Percentiles rank a stretch among this genome's conserved stretches.
phyloP scores from a whole-genome alignment of 306 rosid species.

The Cucumis hystrix region DNA sequence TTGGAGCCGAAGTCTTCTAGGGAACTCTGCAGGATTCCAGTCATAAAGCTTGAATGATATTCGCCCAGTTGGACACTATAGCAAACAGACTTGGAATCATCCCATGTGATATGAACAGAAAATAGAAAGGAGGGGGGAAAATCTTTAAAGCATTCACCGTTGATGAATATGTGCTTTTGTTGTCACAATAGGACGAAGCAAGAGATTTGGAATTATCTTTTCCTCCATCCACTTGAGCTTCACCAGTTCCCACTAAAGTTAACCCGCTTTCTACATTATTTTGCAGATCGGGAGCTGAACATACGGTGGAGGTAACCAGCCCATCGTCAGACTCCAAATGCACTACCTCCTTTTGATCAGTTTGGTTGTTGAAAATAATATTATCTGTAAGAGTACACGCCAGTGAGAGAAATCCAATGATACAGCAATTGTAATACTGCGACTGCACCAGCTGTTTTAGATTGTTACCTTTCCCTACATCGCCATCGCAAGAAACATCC shows the following conservation, averaged over 20 bases:
- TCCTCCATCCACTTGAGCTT: conserved; percentile 40
- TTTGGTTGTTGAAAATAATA: conserved; percentile 32
- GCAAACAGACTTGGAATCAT: conserved; percentile 22
- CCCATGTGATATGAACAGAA: not conserved
- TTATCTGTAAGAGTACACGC: conserved; percentile 32
- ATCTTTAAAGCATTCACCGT: conserved; percentile 27
- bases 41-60: conserved; percentile 96
- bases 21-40: conserved; percentile 99
- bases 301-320: conserved; percentile 19
- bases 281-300: conserved; percentile 34
- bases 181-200: conserved; percentile 47
- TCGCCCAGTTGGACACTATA: conserved; percentile 98
- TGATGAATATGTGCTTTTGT: conserved; percentile 66
- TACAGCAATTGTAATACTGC: conserved; percentile 1
- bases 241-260: conserved; percentile 39
- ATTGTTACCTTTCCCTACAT: conserved; percentile 43
- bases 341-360: conserved; percentile 29
- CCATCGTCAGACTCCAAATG: conserved; percentile 45
- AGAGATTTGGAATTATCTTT: conserved; percentile 42
- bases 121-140: not conserved
- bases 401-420: conserved; percentile 8
- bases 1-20: conserved; percentile 97
- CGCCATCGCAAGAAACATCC: conserved; percentile 33
- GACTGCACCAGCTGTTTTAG: not conserved
- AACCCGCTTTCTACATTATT: conserved; percentile 29